phyloP scores from a whole-genome alignment of 345 rosid genomes.

The Eutrema yunnanense region DNA sequence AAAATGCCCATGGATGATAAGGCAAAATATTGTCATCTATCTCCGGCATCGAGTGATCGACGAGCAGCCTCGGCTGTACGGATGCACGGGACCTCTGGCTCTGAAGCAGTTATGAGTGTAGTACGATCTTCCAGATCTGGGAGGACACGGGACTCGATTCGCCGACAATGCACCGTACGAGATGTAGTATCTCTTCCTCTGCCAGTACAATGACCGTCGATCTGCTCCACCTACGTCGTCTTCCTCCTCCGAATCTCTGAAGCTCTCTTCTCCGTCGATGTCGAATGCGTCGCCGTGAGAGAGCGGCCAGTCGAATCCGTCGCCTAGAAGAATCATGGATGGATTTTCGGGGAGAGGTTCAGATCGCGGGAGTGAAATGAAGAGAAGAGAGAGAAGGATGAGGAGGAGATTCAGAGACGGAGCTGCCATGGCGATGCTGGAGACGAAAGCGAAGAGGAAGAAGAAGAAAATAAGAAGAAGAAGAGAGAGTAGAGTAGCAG shows the following conservation, averaged over 20 bases:
- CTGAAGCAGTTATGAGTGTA: slow-evolving; percentile 78
- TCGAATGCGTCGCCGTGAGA: slow-evolving; percentile 21
- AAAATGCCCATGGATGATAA: not conserved
- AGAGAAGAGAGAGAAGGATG: slow-evolving; percentile 12
- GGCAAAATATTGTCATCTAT: slow-evolving; percentile 11
- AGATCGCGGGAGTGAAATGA: slow-evolving; percentile 7
- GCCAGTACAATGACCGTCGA: slow-evolving; percentile 76
- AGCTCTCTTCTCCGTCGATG: slow-evolving; percentile 6
- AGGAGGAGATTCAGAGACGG: slow-evolving; percentile 13
- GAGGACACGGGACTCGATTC: slow-evolving; percentile 80
- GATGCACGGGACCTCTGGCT: slow-evolving; percentile 59
- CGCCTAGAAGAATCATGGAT: slow-evolving; percentile 31
- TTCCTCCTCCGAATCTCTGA: slow-evolving; percentile 6
- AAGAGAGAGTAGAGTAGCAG: not conserved
- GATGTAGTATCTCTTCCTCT: slow-evolving; percentile 54
- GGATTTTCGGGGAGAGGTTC: slow-evolving; percentile 33
- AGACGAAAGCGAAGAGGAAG: not conserved
- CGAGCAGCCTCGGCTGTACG: slow-evolving; percentile 76
- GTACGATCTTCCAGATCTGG: slow-evolving; percentile 91
- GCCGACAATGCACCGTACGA: slow-evolving; percentile 91
- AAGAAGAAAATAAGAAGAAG: not conserved
- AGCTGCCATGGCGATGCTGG: not conserved
- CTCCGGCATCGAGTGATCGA: slow-evolving; percentile 74
- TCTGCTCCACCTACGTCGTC: slow-evolving; percentile 24
- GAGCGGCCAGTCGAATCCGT: slow-evolving; percentile 55